Percentiles rank a stretch among this genome's conserved stretches.
Evolutionary conservation across 345 rosid species (phyloP).

Genomic region (Populus tremula): DNA sequence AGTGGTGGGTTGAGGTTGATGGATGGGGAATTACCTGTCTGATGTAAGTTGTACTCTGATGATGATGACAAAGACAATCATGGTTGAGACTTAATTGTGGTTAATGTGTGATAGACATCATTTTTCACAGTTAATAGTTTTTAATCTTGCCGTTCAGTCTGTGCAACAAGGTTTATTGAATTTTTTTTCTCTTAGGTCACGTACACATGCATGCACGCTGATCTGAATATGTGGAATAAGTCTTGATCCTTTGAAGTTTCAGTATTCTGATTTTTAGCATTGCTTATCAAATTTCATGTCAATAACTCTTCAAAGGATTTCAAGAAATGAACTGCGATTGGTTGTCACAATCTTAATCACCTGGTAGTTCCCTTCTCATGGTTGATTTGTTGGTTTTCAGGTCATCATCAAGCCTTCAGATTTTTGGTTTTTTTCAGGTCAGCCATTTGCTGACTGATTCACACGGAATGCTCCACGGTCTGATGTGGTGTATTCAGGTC

Average conservation of each 20-base stretch:
- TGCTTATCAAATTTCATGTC: neutral
- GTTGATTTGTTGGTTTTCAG: neutral
- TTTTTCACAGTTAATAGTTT: neutral
- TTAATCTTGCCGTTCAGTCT: neutral
- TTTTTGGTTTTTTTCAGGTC: neutral
- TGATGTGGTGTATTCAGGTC: neutral
- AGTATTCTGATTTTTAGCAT: neutral
- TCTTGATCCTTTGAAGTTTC: neutral
- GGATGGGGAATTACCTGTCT: constrained; percentile 16
- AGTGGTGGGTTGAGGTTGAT: neutral
- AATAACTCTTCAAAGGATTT: neutral
- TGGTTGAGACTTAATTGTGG: neutral
- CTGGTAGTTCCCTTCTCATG: neutral
- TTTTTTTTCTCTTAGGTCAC: neutral
- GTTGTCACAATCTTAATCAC: neutral
- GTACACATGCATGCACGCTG: neutral
- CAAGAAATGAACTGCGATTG: neutral
- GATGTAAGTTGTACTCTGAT: constrained; percentile 15
- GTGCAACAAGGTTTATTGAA: neutral
- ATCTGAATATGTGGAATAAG: neutral
- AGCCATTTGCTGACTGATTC: neutral
- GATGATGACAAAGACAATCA: neutral
- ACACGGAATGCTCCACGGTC: neutral
- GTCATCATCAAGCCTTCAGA: neutral
- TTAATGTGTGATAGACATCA: neutral